Conservation (phyloP, 2,329 filamentous ascomycete species). For the Didymella segeticola region DNA sequence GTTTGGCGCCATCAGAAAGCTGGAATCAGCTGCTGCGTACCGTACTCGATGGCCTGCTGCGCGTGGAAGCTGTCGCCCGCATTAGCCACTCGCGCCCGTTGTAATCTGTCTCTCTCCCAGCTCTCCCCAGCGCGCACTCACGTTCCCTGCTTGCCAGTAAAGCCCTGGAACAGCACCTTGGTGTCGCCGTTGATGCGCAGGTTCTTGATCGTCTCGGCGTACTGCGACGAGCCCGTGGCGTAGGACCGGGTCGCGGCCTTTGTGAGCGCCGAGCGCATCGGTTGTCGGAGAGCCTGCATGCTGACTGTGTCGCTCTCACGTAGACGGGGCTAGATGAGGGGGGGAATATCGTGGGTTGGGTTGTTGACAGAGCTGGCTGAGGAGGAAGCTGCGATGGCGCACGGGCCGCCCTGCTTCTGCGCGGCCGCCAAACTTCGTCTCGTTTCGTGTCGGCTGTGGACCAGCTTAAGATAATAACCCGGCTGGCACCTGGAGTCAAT, state of each 20-base stretch:
- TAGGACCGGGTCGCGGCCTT: constrained; percentile 77
- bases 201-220: constrained; percentile 63
- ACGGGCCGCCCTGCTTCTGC: constrained; percentile 9
- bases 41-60: constrained; percentile 97
- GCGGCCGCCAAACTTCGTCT: constrained; percentile 15
- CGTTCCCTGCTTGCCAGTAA: constrained; percentile 96
- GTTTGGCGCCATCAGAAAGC: constrained; percentile 25
- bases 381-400: constrained; percentile 31
- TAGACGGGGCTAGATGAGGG: constrained; percentile 24
- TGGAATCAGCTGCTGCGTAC: constrained; percentile 60
- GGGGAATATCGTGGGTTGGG: constrained; percentile 20
- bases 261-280: constrained; percentile 71
- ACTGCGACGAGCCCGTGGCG: constrained; percentile 70
- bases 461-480: constrained; percentile 18
- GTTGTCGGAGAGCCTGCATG: constrained; percentile 88
- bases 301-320: constrained; percentile 45
- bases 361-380: constrained; percentile 28
- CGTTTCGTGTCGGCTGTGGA: constrained; percentile 4
- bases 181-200: constrained; percentile 92
- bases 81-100: no score
- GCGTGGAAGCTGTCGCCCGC: constrained; percentile 84
- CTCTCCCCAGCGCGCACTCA: constrained; percentile 35
- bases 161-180: constrained; percentile 95
- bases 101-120: constrained; percentile 17
- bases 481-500: constrained; percentile 3